Percentiles rank a stretch among this genome's conserved stretches.
phyloP scores from a whole-genome alignment of 139 green algal genomes.

The Yamagishiella unicocca region DNA sequence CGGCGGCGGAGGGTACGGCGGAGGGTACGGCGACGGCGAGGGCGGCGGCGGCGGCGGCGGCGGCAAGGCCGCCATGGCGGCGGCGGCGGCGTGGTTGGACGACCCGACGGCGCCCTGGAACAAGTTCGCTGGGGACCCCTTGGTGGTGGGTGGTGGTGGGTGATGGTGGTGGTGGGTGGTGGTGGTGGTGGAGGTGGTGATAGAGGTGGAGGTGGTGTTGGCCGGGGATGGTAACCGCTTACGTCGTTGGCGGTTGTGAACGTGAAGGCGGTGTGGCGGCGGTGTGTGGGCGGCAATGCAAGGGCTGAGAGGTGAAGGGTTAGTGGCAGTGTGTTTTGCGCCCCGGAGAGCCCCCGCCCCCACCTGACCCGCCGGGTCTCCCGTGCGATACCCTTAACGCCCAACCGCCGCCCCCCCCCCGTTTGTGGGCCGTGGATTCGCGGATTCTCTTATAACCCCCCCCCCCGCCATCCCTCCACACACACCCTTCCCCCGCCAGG shows the following conservation, averaged over 20 bases:
- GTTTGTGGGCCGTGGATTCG: too few relatives aligned
- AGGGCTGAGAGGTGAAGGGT: too few relatives aligned
- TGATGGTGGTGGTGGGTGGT: too few relatives aligned
- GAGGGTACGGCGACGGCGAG: neutral
- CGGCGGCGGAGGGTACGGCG: neutral
- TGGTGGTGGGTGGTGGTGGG: constrained; percentile 57
- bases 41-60: constrained; percentile 18
- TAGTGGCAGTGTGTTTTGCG: too few relatives aligned
- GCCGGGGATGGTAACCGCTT: neutral
- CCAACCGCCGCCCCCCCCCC: neutral
- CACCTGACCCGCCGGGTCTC: too few relatives aligned
- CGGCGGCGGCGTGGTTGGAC: constrained; percentile 59
- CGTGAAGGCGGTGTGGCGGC: too few relatives aligned
- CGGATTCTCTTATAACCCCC: too few relatives aligned
- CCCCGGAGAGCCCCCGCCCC: neutral
- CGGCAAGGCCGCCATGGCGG: constrained; percentile 24
- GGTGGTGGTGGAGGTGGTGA: too few relatives aligned
- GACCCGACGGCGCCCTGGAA: constrained; percentile 68
- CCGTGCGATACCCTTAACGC: neutral
- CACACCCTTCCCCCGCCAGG: constrained; percentile 43
- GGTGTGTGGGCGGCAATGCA: too few relatives aligned
- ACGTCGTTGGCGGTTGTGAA: too few relatives aligned
- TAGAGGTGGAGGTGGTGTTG: neutral
- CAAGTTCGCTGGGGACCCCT: constrained; percentile 41
- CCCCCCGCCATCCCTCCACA: constrained; percentile 12